Base-by-base conservation (phyloP, 371 early-diverging fungal genomes). In the Mortierella sp. region DNA sequence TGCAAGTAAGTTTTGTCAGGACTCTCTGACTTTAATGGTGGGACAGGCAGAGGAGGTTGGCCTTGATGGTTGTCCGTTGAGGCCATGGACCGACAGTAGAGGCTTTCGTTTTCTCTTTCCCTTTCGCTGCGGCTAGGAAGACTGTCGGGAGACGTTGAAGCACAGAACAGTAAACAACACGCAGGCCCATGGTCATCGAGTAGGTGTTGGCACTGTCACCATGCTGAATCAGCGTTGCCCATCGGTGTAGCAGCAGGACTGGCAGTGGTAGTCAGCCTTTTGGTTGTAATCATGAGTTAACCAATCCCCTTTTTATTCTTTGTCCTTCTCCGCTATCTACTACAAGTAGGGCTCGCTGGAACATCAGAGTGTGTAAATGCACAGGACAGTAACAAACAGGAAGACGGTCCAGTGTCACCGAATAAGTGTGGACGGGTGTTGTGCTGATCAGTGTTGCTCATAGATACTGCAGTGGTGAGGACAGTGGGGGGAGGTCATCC, bases 1-100 rank as follows among this genome's bases (percentile, higher is more conserved):
- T 51, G 51, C 30, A 51, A 51, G 51, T 51, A 51, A 51, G 51
- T 51, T 9, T 51, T 51, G 30, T 30, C 51, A 51, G 51, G 30
- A 51, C 51, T 48, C 42, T 16, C 30, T 30, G 31, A 23, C 47
- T 47, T 3, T 47, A 47, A 23, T 16, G 23, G 47, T 47, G 47
- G 24, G 47, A 16, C 47, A 24, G 47, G 42, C 42, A 42, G 47
- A 47, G 47, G 47, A 47, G 19, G 23, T 13, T 23, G 4, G 24
- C 47, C 47, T 13, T 47, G 14, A 16, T 47, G 23, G 6, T 47
- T 47, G 47, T 47, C 47, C 16, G 47, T 47, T 47, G 47, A 47
- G 47, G 18, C 24, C 47, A 47, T 23, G 24, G 47, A 47, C 47
- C 23, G 13, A 47, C 47, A 5, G 24, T 23, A 24, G 47, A 47